Evolutionary conservation across 148 eudicot species (phyloP).

Genomic region (Selenicereus undatus): DNA sequence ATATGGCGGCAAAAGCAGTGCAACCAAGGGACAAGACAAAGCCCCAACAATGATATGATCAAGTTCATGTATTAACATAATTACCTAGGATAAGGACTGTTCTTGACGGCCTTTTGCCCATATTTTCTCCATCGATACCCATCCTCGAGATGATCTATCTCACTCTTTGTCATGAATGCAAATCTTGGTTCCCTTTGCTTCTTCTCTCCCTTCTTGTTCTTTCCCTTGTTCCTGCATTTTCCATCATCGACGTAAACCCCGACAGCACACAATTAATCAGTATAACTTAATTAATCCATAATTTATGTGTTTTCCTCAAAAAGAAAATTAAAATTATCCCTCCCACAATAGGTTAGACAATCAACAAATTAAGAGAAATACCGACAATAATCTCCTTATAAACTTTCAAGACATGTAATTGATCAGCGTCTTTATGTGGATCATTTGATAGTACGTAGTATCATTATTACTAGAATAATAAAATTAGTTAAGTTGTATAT

Average conservation of each 20-base stretch:
- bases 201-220: constrained; percentile 44
- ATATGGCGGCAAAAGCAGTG: background rate
- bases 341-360: too few relatives aligned
- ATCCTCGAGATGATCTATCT: constrained; percentile 57
- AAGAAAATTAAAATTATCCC: too few relatives aligned
- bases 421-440: too few relatives aligned
- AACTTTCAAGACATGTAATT: background rate
- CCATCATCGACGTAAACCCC: background rate
- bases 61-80: background rate
- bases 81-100: constrained; percentile 62
- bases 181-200: constrained; percentile 43
- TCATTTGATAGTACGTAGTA: too few relatives aligned
- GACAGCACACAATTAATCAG: background rate
- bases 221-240: constrained; percentile 19
- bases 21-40: background rate
- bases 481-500: background rate
- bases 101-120: constrained; percentile 63
- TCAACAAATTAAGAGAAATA: background rate
- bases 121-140: constrained; percentile 64
- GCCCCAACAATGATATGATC: too few relatives aligned
- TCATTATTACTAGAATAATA: too few relatives aligned
- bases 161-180: constrained; percentile 64
- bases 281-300: background rate
- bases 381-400: background rate
- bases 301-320: background rate